phyloP scores from a whole-genome alignment of 225 moss, liverwort and hornwort genomes.

The Polytrichum commune region DNA sequence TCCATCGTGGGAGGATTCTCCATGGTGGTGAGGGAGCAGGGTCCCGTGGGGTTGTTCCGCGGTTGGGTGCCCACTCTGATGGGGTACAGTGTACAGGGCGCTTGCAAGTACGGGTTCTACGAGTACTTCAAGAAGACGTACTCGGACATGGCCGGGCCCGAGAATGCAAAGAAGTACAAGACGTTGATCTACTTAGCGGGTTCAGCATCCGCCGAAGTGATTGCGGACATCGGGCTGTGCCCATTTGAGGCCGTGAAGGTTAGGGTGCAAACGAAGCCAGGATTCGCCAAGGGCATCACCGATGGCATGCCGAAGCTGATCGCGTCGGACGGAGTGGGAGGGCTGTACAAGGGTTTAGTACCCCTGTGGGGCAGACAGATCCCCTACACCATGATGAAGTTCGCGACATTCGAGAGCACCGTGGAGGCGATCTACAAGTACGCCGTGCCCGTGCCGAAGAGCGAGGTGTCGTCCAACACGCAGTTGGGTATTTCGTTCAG shows the following conservation, averaged over 20 bases:
- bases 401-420: slow-evolving; percentile 73
- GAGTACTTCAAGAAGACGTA: slow-evolving; percentile 98
- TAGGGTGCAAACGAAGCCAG: slow-evolving; percentile 61
- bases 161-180: slow-evolving; percentile 55
- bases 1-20: slow-evolving; percentile 54
- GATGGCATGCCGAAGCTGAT: slow-evolving; percentile 58
- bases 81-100: slow-evolving; percentile 84
- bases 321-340: slow-evolving; percentile 46
- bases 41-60: slow-evolving; percentile 41
- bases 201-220: slow-evolving; percentile 56
- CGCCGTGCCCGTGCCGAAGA: slow-evolving; percentile 63
- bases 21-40: slow-evolving; percentile 58
- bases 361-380: slow-evolving; percentile 74
- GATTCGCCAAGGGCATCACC: slow-evolving; percentile 45
- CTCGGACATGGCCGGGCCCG: slow-evolving; percentile 45
- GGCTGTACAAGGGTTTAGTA: slow-evolving; percentile 67
- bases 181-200: slow-evolving; percentile 56
- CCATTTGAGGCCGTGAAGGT: slow-evolving; percentile 70
- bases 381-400: slow-evolving; percentile 91
- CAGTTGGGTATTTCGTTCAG: slow-evolving; percentile 70
- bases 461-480: slow-evolving; percentile 37
- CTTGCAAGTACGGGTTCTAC: slow-evolving; percentile 92
- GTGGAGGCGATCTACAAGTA: slow-evolving; percentile 80
- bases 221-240: slow-evolving; percentile 53
- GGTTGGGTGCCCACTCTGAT: slow-evolving; percentile 72